Percentiles rank a stretch among this genome's conserved stretches.
phyloP scores from a whole-genome alignment of 176 grass and related monocot genomes.

The Calamus simplicifolius region DNA sequence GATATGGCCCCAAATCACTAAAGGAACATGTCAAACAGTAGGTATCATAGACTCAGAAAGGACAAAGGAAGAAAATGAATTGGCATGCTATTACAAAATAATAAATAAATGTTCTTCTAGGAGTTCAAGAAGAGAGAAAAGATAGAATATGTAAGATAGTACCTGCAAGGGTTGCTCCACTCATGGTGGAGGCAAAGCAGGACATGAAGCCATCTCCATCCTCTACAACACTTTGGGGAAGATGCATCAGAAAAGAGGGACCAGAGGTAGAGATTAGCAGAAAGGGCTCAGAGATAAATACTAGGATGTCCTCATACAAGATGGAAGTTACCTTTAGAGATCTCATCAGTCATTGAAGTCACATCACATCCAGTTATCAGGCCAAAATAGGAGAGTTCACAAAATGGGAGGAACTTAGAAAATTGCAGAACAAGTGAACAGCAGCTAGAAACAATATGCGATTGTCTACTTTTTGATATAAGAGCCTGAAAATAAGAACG shows the following conservation, averaged over 20 bases:
- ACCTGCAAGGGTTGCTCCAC: conserved; percentile 78
- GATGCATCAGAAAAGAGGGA: conserved; percentile 23
- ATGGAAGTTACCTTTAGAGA: conserved; percentile 55
- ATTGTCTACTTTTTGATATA: conserved; percentile 43
- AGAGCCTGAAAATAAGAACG: conserved; percentile 49
- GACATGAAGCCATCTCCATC: conserved; percentile 36
- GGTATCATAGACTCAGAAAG: too few species aligned
- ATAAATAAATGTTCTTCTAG: neutral
- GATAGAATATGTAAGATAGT: neutral
- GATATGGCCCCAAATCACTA: conserved; percentile 58
- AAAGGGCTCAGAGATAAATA: neutral
- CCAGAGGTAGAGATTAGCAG: neutral
- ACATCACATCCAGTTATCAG: conserved; percentile 66
- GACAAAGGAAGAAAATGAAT: too few species aligned
- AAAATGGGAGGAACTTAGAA: conserved; percentile 48
- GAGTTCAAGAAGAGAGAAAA: neutral
- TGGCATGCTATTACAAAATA: too few species aligned
- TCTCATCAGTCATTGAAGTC: conserved; percentile 31
- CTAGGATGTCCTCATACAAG: conserved; percentile 12
- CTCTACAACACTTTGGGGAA: conserved; percentile 44
- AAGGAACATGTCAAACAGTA: neutral
- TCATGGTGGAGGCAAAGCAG: conserved; percentile 48
- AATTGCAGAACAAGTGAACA: conserved; percentile 51
- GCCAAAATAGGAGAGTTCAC: conserved; percentile 61
- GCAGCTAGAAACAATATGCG: conserved; percentile 33